Evolutionary conservation across 176 grass and related monocot genomes (phyloP), one percentile per base, ranked within the genome.

Genomic region (Chloris gayana): DNA sequence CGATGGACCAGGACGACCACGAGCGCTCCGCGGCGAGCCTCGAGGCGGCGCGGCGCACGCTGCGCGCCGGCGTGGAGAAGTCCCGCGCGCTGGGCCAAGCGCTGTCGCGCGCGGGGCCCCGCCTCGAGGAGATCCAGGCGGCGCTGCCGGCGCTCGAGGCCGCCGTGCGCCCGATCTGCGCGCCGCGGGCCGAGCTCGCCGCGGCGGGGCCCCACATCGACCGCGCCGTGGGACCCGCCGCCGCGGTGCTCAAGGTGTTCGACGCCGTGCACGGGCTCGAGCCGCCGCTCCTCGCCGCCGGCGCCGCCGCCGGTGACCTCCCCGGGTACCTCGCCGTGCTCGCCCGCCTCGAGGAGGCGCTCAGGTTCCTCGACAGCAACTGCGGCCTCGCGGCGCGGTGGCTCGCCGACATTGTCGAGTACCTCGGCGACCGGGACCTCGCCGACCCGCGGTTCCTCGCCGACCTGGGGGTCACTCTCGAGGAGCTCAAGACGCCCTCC

Each of bases 161-260:
- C 2, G 85, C 94, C 30, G 94, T 94, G 63, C 94, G 91, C 50
- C 91, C 85, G 58, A 97, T 97, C 80, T 89, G 91, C 7, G 91
- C 94, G 24, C 84, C 89, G 27, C 83, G 37, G 4, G 83, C 58
- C 1, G 89, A 86, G 29, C 86, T 97, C 9, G 54, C 86, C 0
- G 87, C 85, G 18, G 91, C 89, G 7, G 94, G 89, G 0, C 87
- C 83, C 14, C 87, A 98, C 85, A 98, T 98, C 77, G 86, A 98
- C 87, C 92, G 92, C 46, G 92, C 95, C 35, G 92, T 98, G 1
- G 88, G 89, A 6, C 95, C 95, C 24, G 92, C 95, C 2, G 89
- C 95, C 0, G 92, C 89, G 22, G 95, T 98, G 14, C 95, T 98
- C 70, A 98, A 98, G 95, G 92, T 98, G n/a, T 98, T 98, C 64